Percentiles rank a stretch among this genome's conserved stretches.
phyloP scores from a whole-genome alignment of 116 monocot genomes.

The Dioscorea cayenensis region DNA sequence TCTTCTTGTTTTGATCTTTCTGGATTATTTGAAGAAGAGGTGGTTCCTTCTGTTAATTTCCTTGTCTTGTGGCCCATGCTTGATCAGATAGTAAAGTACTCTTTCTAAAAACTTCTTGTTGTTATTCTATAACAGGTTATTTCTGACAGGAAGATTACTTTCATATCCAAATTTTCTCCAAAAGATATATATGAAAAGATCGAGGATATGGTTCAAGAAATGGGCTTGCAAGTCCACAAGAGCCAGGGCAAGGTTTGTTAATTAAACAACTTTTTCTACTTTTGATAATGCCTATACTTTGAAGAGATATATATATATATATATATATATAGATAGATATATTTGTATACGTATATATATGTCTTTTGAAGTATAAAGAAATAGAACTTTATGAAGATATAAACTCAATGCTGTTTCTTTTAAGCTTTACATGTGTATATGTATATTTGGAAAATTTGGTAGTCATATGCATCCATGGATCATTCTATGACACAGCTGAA shows the following conservation, averaged over 20 bases:
- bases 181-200: constrained; percentile 63
- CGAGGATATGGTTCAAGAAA: constrained; percentile 40
- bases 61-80: not conserved
- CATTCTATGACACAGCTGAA: constrained; percentile 33
- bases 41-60: constrained; percentile 5
- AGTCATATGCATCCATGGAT: too few relatives aligned
- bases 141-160: constrained; percentile 72
- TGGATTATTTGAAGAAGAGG: constrained; percentile 93
- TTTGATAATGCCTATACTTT: not conserved
- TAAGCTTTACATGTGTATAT: too few relatives aligned
- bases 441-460: too few relatives aligned
- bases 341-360: too few relatives aligned
- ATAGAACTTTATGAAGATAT: too few relatives aligned
- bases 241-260: constrained; percentile 48
- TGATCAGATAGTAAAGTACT: not conserved
- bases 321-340: too few relatives aligned
- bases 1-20: constrained; percentile 91
- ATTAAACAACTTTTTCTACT: not conserved
- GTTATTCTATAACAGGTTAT: constrained; percentile 38
- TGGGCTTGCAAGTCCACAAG: constrained; percentile 75
- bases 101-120: not conserved
- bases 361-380: too few relatives aligned
- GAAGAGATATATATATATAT: too few relatives aligned
- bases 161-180: constrained; percentile 61
- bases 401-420: too few relatives aligned